phyloP scores from a whole-genome alignment of 192 early-diverging fungal genomes.

The Coemansia reversa region DNA sequence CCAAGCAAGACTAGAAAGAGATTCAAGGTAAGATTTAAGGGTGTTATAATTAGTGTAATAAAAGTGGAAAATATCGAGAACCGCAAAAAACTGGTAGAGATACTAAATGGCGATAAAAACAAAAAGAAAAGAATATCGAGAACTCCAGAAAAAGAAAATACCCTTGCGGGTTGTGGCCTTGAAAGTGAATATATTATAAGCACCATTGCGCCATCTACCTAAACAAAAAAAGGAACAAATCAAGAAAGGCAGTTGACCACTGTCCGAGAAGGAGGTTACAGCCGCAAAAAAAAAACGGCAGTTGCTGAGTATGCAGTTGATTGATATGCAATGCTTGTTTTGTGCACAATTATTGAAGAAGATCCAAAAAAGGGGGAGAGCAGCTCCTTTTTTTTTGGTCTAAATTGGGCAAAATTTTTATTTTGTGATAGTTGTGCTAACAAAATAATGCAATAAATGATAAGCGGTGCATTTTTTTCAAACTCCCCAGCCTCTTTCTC shows the following conservation, averaged over 20 bases:
- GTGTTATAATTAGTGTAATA: not conserved
- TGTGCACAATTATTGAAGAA: slow-evolving; percentile 5
- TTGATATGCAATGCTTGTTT: not conserved
- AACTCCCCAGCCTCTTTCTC: not conserved
- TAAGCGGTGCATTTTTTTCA: not conserved
- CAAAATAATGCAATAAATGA: not conserved
- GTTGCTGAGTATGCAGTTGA: not conserved
- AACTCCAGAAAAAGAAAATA: not conserved
- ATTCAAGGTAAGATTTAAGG: not conserved
- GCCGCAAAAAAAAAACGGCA: not conserved
- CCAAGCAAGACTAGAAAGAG: not conserved
- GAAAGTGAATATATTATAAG: not conserved
- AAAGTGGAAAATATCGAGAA: not conserved
- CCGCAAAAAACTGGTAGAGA: not conserved
- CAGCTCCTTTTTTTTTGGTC: not conserved
- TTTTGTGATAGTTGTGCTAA: not conserved
- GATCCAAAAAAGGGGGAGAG: not conserved
- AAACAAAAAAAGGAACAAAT: not conserved
- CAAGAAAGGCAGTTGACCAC: not conserved
- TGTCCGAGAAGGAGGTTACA: not conserved
- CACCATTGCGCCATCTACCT: not conserved
- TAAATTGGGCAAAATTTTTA: not conserved
- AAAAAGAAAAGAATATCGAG: not conserved
- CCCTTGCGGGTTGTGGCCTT: not conserved
- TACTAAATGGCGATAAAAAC: not conserved